Conservation (phyloP, 73 alveolate genomes). For the Paramecium octaurelia region DNA sequence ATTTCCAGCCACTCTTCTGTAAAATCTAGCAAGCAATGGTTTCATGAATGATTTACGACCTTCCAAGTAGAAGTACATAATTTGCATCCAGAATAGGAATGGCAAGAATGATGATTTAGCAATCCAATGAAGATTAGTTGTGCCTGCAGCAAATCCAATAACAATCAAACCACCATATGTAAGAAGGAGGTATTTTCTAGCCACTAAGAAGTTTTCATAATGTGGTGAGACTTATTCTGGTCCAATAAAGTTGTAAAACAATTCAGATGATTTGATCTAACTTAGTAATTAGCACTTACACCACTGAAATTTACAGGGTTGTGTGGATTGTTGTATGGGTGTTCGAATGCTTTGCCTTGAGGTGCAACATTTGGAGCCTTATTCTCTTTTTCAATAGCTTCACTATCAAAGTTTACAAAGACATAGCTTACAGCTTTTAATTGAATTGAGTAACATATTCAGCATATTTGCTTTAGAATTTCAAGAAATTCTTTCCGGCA, state of each 20-base stretch:
- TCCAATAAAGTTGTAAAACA: conserved; percentile 58
- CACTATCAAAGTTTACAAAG: not conserved
- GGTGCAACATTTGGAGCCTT: conserved; percentile 45
- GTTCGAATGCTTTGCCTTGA: conserved; percentile 52
- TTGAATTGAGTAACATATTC: conserved; percentile 30
- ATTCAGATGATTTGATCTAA: conserved; percentile 54
- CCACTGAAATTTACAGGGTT: conserved; percentile 58
- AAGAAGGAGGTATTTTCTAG: conserved; percentile 55
- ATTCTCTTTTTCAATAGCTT: conserved; percentile 55
- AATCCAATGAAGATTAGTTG: conserved; percentile 60
- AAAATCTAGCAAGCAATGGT: conserved; percentile 61
- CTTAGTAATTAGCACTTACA: not conserved
- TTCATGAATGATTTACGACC: conserved; percentile 59
- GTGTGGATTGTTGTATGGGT: conserved; percentile 59
- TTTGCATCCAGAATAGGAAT: conserved; percentile 59
- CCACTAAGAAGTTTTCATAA: conserved; percentile 54
- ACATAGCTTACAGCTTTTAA: conserved; percentile 37
- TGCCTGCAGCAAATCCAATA: conserved; percentile 60
- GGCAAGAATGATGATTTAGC: conserved; percentile 58
- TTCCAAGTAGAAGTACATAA: conserved; percentile 61
- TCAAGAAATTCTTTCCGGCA: conserved; percentile 27
- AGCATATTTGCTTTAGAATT: conserved; percentile 2
- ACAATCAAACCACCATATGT: conserved; percentile 62
- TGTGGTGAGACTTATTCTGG: conserved; percentile 66
- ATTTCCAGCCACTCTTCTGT: conserved; percentile 67